Evolutionary conservation across 2,329 filamentous ascomycete species (phyloP).

Genomic region (Capronia epimyces): DNA sequence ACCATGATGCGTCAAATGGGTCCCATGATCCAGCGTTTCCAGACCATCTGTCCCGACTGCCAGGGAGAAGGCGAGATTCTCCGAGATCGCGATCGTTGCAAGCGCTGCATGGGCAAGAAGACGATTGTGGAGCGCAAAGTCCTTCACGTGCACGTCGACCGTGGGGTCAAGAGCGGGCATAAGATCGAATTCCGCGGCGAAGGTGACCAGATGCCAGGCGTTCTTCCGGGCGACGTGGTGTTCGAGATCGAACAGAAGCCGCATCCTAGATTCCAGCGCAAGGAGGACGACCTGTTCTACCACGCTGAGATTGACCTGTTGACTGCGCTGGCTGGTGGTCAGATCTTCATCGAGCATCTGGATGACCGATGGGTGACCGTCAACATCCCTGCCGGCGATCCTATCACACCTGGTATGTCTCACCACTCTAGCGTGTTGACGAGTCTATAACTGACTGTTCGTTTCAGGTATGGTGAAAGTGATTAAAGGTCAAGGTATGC

Average conservation of each 20-base stretch:
- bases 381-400: constrained; percentile 87
- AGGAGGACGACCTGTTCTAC: constrained; percentile 93
- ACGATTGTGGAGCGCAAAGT: constrained; percentile 96
- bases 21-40: constrained; percentile 99
- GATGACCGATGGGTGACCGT: constrained; percentile 96
- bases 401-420: constrained; percentile 77
- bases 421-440: neutral
- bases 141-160: constrained; percentile 94
- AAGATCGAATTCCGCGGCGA: constrained; percentile 97
- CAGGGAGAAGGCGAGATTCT: constrained; percentile 96
- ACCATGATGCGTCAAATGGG: constrained; percentile 99
- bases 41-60: constrained; percentile 97
- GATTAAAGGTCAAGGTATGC: constrained; percentile 95
- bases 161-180: constrained; percentile 85
- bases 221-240: constrained; percentile 89
- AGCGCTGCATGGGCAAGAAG: constrained; percentile 95
- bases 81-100: constrained; percentile 96
- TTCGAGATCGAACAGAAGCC: constrained; percentile 99
- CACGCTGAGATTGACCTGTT: constrained; percentile 92
- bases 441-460: neutral
- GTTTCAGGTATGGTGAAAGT: constrained; percentile 77
- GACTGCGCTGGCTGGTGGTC: constrained; percentile 86
- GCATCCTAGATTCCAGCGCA: constrained; percentile 89
- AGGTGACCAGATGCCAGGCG: constrained; percentile 89
- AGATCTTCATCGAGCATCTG: constrained; percentile 88